These are phyloP conservation scores for Gnaphalium uliginosum DNA, from an alignment of 129 eudicot species.

Conservation along the genomic window DNA sequence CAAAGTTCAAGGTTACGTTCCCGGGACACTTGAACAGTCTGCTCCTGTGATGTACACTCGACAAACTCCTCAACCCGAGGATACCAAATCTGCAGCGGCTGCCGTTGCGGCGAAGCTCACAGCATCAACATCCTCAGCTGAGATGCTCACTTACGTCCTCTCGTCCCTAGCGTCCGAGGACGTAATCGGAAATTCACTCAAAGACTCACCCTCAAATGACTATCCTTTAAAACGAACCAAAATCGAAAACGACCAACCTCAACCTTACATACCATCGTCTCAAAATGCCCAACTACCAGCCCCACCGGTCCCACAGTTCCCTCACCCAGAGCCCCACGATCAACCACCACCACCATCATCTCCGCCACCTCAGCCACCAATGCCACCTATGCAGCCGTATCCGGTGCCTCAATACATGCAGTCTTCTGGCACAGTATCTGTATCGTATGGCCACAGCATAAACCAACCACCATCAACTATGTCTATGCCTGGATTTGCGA, in stretches of 20 bases:
- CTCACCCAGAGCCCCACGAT: slow-evolving; percentile 34
- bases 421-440: slow-evolving; percentile 44
- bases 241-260: slow-evolving; percentile 49
- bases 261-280: slow-evolving; percentile 34
- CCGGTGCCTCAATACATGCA: slow-evolving; percentile 53
- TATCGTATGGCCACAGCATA: slow-evolving; percentile 46
- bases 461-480: slow-evolving; percentile 49
- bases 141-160: slow-evolving; percentile 86
- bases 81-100: slow-evolving; percentile 84
- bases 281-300: slow-evolving; percentile 46
- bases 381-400: slow-evolving; percentile 74
- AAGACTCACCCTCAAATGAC: slow-evolving; percentile 51
- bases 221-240: slow-evolving; percentile 59
- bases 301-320: slow-evolving; percentile 42
- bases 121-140: slow-evolving; percentile 87
- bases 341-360: slow-evolving; percentile 75
- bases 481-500: slow-evolving; percentile 44
- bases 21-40: slow-evolving; percentile 49
- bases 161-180: slow-evolving; percentile 89
- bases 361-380: slow-evolving; percentile 69
- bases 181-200: slow-evolving; percentile 44
- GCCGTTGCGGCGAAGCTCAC: slow-evolving; percentile 98
- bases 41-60: slow-evolving; percentile 64
- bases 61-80: slow-evolving; percentile 57
- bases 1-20: slow-evolving; percentile 31